Evolutionary conservation across 2,329 filamentous ascomycete species (phyloP).

Genomic region (Diplodia scrobiculata): DNA sequence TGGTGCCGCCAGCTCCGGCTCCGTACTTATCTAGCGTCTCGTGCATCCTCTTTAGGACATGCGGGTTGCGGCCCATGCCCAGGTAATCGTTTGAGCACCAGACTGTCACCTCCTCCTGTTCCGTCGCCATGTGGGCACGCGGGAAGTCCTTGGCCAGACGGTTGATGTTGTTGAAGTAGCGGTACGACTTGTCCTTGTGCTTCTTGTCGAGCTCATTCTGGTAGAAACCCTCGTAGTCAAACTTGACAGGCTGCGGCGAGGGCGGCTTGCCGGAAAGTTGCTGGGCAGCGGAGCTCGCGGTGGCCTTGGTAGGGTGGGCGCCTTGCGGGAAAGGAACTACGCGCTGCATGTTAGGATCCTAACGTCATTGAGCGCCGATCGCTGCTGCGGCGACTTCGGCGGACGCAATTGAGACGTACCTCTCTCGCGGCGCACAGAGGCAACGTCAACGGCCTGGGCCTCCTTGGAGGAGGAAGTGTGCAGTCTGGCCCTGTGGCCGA

Average conservation of each 20-base stretch:
- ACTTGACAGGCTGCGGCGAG: constrained; percentile 60
- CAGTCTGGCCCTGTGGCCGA: constrained; percentile 67
- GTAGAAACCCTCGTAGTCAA: constrained; percentile 92
- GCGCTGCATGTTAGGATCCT: constrained; percentile 29
- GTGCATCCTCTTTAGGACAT: constrained; percentile 90
- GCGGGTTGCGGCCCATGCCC: constrained; percentile 89
- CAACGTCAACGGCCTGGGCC: constrained; percentile 72
- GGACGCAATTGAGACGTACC: constrained; percentile 43
- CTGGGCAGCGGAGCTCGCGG: constrained; percentile 32
- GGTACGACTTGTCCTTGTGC: constrained; percentile 99
- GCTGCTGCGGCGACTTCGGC: constrained; percentile 2
- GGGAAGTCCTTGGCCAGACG: constrained; percentile 95
- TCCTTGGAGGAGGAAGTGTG: constrained; percentile 79
- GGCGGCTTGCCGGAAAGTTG: constrained; percentile 48
- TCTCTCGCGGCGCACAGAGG: constrained; percentile 54
- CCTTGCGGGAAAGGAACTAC: constrained; percentile 41
- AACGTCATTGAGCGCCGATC: constrained; percentile 10
- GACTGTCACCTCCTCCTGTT: constrained; percentile 86
- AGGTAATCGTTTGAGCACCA: constrained; percentile 99
- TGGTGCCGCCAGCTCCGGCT: constrained; percentile 89
- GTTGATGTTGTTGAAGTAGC: constrained; percentile 99
- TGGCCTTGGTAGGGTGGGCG: constrained; percentile 31
- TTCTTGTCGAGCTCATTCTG: constrained; percentile 90
- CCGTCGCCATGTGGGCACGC: constrained; percentile 82
- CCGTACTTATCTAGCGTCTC: constrained; percentile 92